These are phyloP conservation scores for Ogataea siamensis DNA, from an alignment of 805 yeast species.

Conservation along the genomic window DNA sequence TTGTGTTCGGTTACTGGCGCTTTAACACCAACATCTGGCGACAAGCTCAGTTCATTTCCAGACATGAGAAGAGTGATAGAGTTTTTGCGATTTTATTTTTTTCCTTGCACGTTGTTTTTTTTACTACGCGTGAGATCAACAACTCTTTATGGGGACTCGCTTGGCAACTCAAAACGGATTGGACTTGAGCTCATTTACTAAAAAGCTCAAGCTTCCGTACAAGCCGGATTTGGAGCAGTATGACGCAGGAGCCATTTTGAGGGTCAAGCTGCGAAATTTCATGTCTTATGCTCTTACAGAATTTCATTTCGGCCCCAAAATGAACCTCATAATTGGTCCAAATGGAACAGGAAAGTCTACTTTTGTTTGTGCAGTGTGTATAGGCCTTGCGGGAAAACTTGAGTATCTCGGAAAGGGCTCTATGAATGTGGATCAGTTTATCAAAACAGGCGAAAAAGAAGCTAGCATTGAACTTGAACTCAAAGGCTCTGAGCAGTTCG, in stretches of 20 bases:
- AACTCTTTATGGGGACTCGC: constrained; percentile 12
- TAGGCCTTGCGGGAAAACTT: constrained; percentile 81
- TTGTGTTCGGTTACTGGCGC: constrained; percentile 13
- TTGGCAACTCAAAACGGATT: constrained; percentile 13
- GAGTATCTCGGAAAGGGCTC: constrained; percentile 69
- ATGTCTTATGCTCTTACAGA: constrained; percentile 69
- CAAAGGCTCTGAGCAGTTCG: constrained; percentile 37
- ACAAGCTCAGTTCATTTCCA: constrained; percentile 8
- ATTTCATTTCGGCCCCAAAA: constrained; percentile 73
- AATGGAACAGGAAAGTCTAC: constrained; percentile 97
- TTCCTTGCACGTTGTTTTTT: constrained; percentile 3
- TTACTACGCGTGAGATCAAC: constrained; percentile 4
- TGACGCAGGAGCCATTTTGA: constrained; percentile 46
- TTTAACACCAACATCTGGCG: constrained; percentile 5
- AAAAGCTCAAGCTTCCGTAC: constrained; percentile 18
- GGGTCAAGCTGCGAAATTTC: constrained; percentile 57
- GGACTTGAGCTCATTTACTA: constrained; percentile 16
- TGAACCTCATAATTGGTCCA: constrained; percentile 93
- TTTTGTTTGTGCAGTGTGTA: constrained; percentile 85
- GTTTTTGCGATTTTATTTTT: neutral
- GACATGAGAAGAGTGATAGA: constrained; percentile 3
- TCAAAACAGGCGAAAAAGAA: constrained; percentile 58
- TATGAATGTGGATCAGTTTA: constrained; percentile 59
- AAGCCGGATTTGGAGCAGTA: constrained; percentile 31
- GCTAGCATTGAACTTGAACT: constrained; percentile 52